These are phyloP conservation scores for Botrytis elliptica DNA, from an alignment of 2,329 filamentous ascomycete species.

Conservation along the genomic window DNA sequence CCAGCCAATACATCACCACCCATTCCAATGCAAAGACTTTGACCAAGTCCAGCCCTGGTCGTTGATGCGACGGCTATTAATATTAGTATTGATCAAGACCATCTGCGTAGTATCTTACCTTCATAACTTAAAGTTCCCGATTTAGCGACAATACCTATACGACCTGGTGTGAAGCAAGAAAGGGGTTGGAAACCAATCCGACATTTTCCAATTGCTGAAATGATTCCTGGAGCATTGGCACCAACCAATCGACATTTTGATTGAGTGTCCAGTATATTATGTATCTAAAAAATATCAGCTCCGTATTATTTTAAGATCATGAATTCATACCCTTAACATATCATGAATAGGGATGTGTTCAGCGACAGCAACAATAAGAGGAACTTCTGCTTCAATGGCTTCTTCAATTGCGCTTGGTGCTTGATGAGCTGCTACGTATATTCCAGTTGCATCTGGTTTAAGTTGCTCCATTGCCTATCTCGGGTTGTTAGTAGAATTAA, in stretches of 20 bases:
- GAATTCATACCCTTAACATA: conserved; percentile 57
- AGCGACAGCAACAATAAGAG: conserved; percentile 72
- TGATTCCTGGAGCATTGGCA: conserved; percentile 72
- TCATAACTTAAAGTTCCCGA: conserved; percentile 75
- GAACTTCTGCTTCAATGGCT: conserved; percentile 73
- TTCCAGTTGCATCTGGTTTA: conserved; percentile 74
- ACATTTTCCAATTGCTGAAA: conserved; percentile 67
- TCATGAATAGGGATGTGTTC: conserved; percentile 75
- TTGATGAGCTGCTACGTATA: conserved; percentile 76
- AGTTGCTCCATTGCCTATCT: conserved; percentile 64
- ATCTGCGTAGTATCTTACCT: conserved; percentile 35
- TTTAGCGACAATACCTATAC: conserved; percentile 69
- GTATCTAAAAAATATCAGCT: conserved; percentile 49
- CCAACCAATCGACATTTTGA: conserved; percentile 68
- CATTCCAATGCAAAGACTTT: conserved; percentile 71
- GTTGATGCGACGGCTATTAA: conserved; percentile 62
- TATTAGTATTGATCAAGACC: conserved; percentile 15
- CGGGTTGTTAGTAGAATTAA: conserved; percentile 1
- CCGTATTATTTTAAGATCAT: background rate
- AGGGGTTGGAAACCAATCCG: conserved; percentile 75
- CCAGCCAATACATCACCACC: conserved; percentile 72
- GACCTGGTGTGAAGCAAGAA: conserved; percentile 66
- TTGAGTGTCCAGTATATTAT: conserved; percentile 67
- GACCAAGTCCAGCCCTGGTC: conserved; percentile 66
- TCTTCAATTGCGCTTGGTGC: conserved; percentile 74